Percentiles rank a stretch among this genome's conserved stretches.
phyloP scores from a whole-genome alignment of 495 filamentous ascomycete genomes.

The Penicillium paradoxum region DNA sequence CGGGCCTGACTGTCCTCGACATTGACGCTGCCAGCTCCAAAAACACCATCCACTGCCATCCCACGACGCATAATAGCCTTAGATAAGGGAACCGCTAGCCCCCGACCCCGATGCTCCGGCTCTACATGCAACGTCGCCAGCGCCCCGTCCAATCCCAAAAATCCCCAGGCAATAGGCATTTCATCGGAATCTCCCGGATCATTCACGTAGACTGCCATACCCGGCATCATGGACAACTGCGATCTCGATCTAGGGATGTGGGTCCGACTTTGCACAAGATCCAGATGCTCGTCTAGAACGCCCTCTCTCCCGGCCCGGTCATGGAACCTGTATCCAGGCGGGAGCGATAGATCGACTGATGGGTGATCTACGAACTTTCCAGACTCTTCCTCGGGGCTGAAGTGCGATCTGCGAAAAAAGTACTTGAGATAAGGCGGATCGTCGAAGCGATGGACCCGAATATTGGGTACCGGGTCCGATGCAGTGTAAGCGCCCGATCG shows the following conservation, averaged over 20 bases:
- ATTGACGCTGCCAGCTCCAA: constrained; percentile 11
- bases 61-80: constrained; percentile 32
- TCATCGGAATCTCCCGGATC: constrained; percentile 12
- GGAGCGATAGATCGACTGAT: constrained; percentile 14
- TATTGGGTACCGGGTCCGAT: constrained; percentile 8
- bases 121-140: constrained; percentile 48
- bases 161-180: constrained; percentile 40
- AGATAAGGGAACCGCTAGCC: constrained; percentile 38
- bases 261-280: constrained; percentile 37
- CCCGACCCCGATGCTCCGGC: constrained; percentile 40
- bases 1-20: constrained; percentile 5
- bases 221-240: constrained; percentile 28
- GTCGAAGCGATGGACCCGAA: constrained; percentile 34
- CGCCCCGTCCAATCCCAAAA: constrained; percentile 43
- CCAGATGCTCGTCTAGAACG: constrained; percentile 25
- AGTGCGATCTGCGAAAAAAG: constrained; percentile 21
- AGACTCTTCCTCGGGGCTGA: constrained; percentile 5
- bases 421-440: constrained; percentile 33
- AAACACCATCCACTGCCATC: constrained; percentile 19
- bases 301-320: constrained; percentile 21
- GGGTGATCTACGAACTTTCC: not conserved
- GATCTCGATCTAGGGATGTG: constrained; percentile 31
- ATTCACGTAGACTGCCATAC: constrained; percentile 33
- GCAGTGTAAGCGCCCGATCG: constrained; percentile 10
- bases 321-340: constrained; percentile 28